A percentile compares a stretch with the other conserved stretches of the same genome.
Evolutionary conservation across 2,329 filamentous ascomycete genomes (phyloP).

Genomic region (Colletotrichum sp.): DNA sequence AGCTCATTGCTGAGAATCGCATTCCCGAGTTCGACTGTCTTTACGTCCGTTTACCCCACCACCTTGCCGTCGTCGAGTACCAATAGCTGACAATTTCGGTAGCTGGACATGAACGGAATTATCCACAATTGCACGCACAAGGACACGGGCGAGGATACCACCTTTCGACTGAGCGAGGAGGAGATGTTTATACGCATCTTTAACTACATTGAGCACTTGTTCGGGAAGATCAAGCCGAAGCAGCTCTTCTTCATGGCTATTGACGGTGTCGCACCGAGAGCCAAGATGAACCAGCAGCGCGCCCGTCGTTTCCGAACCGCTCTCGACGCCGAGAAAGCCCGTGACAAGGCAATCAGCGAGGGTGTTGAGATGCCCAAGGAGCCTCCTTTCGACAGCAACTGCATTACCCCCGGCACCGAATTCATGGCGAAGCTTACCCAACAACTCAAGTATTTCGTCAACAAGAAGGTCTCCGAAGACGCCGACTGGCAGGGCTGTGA

Average conservation of each 20-base stretch:
- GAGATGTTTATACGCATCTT: conserved; percentile 99
- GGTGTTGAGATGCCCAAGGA: conserved; percentile 94
- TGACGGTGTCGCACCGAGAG: conserved; percentile 94
- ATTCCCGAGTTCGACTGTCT: conserved; percentile 99
- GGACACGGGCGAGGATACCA: conserved; percentile 83
- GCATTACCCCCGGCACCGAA: conserved; percentile 94
- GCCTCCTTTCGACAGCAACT: conserved; percentile 97
- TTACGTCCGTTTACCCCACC: conserved; percentile 62
- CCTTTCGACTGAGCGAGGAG: conserved; percentile 93
- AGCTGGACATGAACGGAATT: conserved; percentile 98
- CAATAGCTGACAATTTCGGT: conserved; percentile 36
- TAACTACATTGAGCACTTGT: conserved; percentile 99
- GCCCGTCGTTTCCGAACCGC: conserved; percentile 94
- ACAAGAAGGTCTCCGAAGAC: conserved; percentile 97
- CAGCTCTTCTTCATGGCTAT: conserved; percentile 99
- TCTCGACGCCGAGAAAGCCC: conserved; percentile 84
- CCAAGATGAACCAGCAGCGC: conserved; percentile 99
- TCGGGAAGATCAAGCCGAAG: conserved; percentile 98
- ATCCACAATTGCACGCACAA: conserved; percentile 99
- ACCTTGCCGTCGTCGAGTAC: conserved; percentile 27
- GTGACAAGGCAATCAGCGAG: conserved; percentile 89
- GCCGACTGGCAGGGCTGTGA: conserved; percentile 97
- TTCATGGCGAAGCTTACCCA: conserved; percentile 97
- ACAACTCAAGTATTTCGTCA: conserved; percentile 97
- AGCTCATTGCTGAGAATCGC: conserved; percentile 97